These are phyloP conservation scores for Ascoidea asiatica DNA, from an alignment of 805 yeast genomes.

Conservation along the genomic window DNA sequence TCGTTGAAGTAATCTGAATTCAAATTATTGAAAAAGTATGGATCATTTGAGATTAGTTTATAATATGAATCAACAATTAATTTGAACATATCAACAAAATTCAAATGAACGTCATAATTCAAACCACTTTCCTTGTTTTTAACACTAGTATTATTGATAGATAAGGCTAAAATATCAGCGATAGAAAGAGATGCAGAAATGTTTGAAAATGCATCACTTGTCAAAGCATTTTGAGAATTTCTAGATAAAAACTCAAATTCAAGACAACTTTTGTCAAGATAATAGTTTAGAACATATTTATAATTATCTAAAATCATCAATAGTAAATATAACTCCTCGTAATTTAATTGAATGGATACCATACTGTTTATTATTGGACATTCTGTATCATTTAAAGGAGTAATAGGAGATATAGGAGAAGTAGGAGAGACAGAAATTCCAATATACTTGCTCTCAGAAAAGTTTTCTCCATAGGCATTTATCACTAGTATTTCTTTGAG, in stretches of 20 bases:
- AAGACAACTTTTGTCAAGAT: neutral
- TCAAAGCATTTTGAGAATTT: neutral
- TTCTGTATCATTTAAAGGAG: neutral
- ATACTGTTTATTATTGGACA: neutral
- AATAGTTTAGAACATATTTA: neutral
- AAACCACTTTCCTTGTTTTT: neutral
- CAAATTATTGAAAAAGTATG: no score
- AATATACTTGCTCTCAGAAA: no score
- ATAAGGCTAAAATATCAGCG: no score
- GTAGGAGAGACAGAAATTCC: neutral
- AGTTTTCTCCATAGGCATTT: neutral
- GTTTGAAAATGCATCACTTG: neutral
- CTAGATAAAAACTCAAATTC: neutral
- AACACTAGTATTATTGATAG: neutral
- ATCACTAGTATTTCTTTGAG: neutral
- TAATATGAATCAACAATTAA: no score
- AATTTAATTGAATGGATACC: neutral
- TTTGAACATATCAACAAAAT: no score
- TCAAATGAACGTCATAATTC: no score
- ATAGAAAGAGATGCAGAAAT: neutral
- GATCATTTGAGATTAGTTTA: no score
- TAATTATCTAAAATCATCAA: neutral
- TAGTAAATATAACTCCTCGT: neutral
- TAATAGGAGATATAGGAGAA: neutral
- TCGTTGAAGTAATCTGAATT: no score